Base-by-base conservation (phyloP, 2,329 filamentous ascomycete genomes). In the Torrubiellomyces zombiae region DNA sequence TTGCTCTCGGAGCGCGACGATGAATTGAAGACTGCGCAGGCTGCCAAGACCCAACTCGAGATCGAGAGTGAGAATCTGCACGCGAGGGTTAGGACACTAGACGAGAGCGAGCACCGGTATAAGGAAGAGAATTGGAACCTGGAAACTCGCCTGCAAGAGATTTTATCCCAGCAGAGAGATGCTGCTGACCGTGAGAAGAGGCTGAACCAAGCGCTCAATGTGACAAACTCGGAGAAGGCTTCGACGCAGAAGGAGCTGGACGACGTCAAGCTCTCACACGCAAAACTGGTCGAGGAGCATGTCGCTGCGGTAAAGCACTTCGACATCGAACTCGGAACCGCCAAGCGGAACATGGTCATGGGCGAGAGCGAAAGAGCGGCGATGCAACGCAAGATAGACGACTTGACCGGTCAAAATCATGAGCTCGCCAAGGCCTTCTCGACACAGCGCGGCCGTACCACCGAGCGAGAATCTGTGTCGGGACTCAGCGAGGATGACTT, bases 71-170 rank as follows among this genome's bases (percentile, higher is more conserved):
- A 92, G 45, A 70, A 67, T 3, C 68, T 91, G 34, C 67, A 76
- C 26, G 80, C 91, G 47, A 72, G 83, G 17, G 59, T 95, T 35
- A 77, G 80, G 43, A 67, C 68, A 6, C 60, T 94, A 20, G 85
- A 94, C 39, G 89, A 98, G 51, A 93, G 79, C 45, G 89, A 98
- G 48, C 78, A 91, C 42, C 75, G 81, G 26, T 93, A 92, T 56
- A 95, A 94, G 53, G 89, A 98, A 43, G 89, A 95, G 50, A 98
- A 95, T 47, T 98, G 89, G 89, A 86, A 79, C 34, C 64, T 98
- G 18, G 89, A 98, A 50, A 92, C 85, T 0, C 80, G 83, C 39
- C 66, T 91, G 13, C 89, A 93, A 40, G 85, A 95, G 34, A 60
- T 86, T 20, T 64, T 78, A 26, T 66, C 75, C 6, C 62, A 68